Conservation (phyloP, 805 yeast species). For the Candida mattraensis region DNA sequence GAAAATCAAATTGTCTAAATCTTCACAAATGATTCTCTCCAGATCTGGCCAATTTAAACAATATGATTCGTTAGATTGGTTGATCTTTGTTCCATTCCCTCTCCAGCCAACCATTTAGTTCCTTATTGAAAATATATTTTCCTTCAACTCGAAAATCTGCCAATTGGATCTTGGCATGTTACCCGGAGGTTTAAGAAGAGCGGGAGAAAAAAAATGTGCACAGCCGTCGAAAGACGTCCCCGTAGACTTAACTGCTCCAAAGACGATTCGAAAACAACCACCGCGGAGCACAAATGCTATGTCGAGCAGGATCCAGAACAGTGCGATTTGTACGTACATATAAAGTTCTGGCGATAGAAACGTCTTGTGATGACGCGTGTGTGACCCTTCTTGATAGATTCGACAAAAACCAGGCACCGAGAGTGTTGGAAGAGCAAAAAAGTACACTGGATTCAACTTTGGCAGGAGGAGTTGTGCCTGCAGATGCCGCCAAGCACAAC, state of each 20-base stretch:
- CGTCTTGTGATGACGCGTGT: slow-evolving; percentile 95
- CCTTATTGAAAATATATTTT: neutral
- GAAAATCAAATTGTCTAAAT: neutral
- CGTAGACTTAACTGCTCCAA: too few species aligned
- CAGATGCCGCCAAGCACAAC: slow-evolving; percentile 80
- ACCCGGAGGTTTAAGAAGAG: too few species aligned
- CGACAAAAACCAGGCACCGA: slow-evolving; percentile 39
- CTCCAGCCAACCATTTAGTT: neutral
- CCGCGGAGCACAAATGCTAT: too few species aligned
- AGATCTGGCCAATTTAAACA: too few species aligned
- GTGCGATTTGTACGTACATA: slow-evolving; percentile 34
- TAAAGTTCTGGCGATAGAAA: slow-evolving; percentile 80
- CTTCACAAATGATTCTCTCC: neutral
- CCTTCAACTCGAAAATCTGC: too few species aligned
- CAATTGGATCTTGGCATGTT: too few species aligned
- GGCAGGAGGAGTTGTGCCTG: slow-evolving; percentile 87
- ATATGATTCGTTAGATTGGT: too few species aligned
- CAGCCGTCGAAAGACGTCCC: too few species aligned
- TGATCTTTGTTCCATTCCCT: neutral
- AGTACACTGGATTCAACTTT: slow-evolving; percentile 62
- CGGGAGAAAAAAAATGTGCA: too few species aligned
- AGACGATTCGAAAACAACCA: too few species aligned
- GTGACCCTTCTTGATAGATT: slow-evolving; percentile 69
- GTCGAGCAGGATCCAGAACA: too few species aligned
- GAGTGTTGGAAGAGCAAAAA: slow-evolving; percentile 57